Evolutionary conservation across 2,329 filamentous ascomycete genomes (phyloP).

Genomic region (Ophiosphaerella narmari): DNA sequence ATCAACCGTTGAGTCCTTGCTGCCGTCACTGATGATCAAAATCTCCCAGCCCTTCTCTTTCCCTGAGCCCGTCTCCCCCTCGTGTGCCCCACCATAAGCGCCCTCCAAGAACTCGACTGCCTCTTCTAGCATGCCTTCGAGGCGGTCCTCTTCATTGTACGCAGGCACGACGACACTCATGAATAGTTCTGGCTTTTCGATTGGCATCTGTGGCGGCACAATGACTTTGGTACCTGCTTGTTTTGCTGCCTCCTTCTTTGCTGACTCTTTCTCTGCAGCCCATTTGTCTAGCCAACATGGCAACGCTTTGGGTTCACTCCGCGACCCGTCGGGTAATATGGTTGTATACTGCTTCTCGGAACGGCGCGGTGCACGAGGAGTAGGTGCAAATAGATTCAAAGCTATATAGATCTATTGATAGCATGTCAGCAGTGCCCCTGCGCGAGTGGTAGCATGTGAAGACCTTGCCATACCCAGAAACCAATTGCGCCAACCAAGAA

Average conservation of each 20-base stretch:
- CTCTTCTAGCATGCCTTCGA: constrained; percentile 85
- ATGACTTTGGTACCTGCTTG: constrained; percentile 26
- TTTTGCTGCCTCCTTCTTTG: constrained; percentile 36
- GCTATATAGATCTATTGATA: constrained; percentile 63
- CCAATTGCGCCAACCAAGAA: constrained; percentile 29
- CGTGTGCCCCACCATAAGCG: constrained; percentile 65
- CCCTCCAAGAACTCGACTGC: constrained; percentile 83
- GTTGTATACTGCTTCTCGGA: constrained; percentile 89
- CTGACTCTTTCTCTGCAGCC: constrained; percentile 61
- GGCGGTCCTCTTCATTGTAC: constrained; percentile 88
- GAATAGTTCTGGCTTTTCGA: constrained; percentile 78
- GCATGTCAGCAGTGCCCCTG: constrained; percentile 3
- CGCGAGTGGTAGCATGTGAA: not conserved
- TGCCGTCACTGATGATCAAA: constrained; percentile 87
- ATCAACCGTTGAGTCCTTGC: constrained; percentile 77
- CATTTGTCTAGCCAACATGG: constrained; percentile 89
- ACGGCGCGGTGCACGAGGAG: constrained; percentile 71
- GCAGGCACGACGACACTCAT: constrained; percentile 93
- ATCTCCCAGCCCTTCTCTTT: constrained; percentile 83
- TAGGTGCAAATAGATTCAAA: constrained; percentile 77
- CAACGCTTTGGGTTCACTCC: constrained; percentile 61
- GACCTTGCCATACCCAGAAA: constrained; percentile 33
- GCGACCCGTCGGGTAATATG: constrained; percentile 66
- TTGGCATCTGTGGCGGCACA: constrained; percentile 53
- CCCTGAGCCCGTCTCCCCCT: constrained; percentile 68